phyloP scores from a whole-genome alignment of 2,329 filamentous ascomycete species.

The Daldinia sp. region DNA sequence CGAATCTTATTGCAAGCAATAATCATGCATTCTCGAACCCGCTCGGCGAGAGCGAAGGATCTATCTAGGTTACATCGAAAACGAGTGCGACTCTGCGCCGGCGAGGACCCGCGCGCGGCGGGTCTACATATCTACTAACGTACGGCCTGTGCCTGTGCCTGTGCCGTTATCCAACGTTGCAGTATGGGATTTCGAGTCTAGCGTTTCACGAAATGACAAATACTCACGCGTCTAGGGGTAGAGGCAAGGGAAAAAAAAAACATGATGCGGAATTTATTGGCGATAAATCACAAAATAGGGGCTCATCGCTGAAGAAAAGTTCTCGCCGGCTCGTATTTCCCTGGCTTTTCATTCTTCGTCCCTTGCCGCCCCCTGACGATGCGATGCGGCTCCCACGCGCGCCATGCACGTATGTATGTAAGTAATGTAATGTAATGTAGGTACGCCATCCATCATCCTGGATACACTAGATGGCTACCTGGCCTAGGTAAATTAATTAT shows the following conservation, averaged over 20 bases:
- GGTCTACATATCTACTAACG: background rate
- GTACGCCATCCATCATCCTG: no score
- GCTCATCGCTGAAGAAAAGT: background rate
- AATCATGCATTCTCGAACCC: background rate
- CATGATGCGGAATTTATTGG: background rate
- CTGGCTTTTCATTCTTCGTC: background rate
- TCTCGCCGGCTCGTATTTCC: background rate
- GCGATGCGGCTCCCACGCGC: background rate
- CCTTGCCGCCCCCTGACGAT: background rate
- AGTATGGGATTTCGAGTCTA: constrained; percentile 13
- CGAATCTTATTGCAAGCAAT: background rate
- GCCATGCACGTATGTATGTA: background rate
- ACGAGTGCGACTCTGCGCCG: background rate
- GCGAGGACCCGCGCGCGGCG: background rate
- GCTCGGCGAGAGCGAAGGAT: constrained; percentile 16
- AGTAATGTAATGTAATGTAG: no score
- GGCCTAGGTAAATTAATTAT: background rate
- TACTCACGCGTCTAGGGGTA: constrained; percentile 1
- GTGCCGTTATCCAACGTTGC: constrained; percentile 1
- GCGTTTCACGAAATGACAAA: constrained; percentile 17
- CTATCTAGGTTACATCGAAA: constrained; percentile 15
- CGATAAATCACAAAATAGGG: background rate
- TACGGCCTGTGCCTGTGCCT: background rate
- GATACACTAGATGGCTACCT: background rate
- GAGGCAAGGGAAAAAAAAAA: background rate